A percentile compares a stretch with the other conserved stretches of the same genome.
phyloP scores from a whole-genome alignment of 345 rosid genomes.

The Gossypium anomalum region DNA sequence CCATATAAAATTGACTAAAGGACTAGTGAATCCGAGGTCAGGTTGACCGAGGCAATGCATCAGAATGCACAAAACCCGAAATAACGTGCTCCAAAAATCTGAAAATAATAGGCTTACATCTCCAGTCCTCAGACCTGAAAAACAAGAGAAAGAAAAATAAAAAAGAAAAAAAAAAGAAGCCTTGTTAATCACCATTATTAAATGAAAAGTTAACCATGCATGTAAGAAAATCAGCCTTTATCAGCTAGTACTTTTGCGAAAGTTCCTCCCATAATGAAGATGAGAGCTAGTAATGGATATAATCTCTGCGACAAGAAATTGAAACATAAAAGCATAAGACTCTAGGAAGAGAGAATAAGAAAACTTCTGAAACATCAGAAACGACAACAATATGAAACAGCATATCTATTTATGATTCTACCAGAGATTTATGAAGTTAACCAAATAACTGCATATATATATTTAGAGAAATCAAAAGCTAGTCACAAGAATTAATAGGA shows the following conservation, averaged over 20 bases:
- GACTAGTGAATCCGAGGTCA: conserved; percentile 2
- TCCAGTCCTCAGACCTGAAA: conserved; percentile 11
- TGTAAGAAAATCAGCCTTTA: conserved; percentile 9
- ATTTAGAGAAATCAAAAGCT: background rate
- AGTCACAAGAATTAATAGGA: background rate
- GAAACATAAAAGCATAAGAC: conserved; percentile 10
- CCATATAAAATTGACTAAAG: background rate
- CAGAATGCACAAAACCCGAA: conserved; percentile 10
- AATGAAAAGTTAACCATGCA: conserved; percentile 10
- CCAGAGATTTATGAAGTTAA: background rate
- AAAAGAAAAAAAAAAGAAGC: background rate
- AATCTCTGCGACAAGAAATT: conserved; percentile 16
- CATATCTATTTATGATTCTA: background rate
- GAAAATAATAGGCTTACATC: background rate
- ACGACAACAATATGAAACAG: background rate
- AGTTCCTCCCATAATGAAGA: conserved; percentile 12
- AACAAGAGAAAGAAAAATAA: background rate
- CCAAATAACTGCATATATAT: background rate
- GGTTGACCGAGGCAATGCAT: background rate
- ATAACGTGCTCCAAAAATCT: background rate
- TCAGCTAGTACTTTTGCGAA: conserved; percentile 12
- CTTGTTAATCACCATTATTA: conserved; percentile 11
- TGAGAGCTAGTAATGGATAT: conserved; percentile 8
- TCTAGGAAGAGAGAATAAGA: background rate
- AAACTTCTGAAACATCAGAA: conserved; percentile 5